phyloP scores from a whole-genome alignment of 345 rosid genomes.

The Eucalyptus shirleyi region DNA sequence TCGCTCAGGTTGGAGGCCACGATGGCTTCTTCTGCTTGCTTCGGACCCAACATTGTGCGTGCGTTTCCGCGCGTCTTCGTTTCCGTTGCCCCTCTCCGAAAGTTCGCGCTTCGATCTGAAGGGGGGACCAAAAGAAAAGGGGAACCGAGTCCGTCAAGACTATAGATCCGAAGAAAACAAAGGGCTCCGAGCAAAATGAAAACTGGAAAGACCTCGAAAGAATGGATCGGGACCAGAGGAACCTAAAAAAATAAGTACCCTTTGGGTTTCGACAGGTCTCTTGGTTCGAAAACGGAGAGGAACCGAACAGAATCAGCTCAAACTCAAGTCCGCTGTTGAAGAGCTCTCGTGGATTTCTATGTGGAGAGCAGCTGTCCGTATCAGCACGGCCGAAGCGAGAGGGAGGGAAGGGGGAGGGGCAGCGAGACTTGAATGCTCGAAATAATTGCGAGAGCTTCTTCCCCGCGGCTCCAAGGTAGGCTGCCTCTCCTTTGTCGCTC shows the following conservation, averaged over 20 bases:
- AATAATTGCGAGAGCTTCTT: neutral
- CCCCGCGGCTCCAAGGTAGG: neutral
- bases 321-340: neutral
- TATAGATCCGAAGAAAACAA: neutral
- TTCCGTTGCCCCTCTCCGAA: neutral
- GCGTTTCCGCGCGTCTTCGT: neutral
- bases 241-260: neutral
- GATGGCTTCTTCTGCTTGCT: slow-evolving; percentile 12
- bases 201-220: neutral
- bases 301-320: neutral
- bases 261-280: neutral
- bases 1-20: neutral
- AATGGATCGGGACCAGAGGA: neutral
- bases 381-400: neutral
- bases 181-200: neutral
- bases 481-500: neutral
- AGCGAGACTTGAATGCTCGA: neutral
- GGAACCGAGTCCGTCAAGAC: neutral
- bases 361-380: neutral
- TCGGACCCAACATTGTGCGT: neutral
- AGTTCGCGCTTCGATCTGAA: neutral
- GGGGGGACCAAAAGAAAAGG: neutral
- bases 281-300: neutral
- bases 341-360: neutral
- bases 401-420: no score